These are phyloP conservation scores for Cetradonia linearis DNA, from an alignment of 495 filamentous ascomycete genomes.

Conservation along the genomic window DNA sequence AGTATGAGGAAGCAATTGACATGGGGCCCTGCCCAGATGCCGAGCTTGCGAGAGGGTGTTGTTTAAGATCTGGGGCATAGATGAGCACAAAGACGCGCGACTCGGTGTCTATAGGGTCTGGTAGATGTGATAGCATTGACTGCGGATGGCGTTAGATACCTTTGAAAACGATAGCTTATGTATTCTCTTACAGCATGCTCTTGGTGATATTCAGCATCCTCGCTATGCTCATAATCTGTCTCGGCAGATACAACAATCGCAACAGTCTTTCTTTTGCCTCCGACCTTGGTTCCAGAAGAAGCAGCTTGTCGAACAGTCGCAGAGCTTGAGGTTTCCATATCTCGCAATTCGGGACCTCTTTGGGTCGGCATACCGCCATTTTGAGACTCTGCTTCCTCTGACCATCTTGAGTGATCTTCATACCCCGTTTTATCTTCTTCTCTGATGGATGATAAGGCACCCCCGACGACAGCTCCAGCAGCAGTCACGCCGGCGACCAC, in stretches of 20 bases:
- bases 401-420: constrained; percentile 77
- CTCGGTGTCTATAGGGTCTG: constrained; percentile 56
- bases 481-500: constrained; percentile 73
- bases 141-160: constrained; percentile 29
- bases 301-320: constrained; percentile 4
- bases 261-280: constrained; percentile 58
- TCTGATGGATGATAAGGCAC: constrained; percentile 69
- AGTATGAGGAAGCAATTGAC: constrained; percentile 77
- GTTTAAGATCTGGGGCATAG: constrained; percentile 71
- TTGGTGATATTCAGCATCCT: constrained; percentile 43
- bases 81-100: constrained; percentile 76
- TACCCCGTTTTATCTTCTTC: constrained; percentile 74
- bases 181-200: constrained; percentile 69
- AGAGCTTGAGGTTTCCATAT: constrained; percentile 16
- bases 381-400: constrained; percentile 58
- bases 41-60: constrained; percentile 38
- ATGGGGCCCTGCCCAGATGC: constrained; percentile 40
- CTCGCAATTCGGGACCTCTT: constrained; percentile 21
- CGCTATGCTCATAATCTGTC: constrained; percentile 47
- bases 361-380: constrained; percentile 30
- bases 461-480: constrained; percentile 68
- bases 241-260: constrained; percentile 79
- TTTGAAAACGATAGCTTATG: background rate
- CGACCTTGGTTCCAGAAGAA: constrained; percentile 15
- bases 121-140: constrained; percentile 86